These are phyloP conservation scores for Salix dunnii DNA, from an alignment of 345 rosid genomes.

Conservation along the genomic window DNA sequence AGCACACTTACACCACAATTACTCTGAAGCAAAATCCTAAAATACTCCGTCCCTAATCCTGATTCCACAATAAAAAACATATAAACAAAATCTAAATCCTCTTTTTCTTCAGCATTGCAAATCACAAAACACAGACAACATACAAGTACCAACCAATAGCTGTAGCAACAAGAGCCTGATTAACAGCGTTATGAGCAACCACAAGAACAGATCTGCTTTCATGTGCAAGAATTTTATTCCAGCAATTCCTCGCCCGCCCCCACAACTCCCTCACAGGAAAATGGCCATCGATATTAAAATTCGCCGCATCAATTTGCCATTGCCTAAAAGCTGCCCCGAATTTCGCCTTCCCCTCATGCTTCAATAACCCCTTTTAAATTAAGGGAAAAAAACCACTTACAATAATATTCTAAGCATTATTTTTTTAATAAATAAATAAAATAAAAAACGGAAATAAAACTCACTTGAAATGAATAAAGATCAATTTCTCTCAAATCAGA, in stretches of 20 bases:
- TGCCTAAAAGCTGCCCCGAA: slow-evolving; percentile 70
- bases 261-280: slow-evolving; percentile 89
- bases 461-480: slow-evolving; percentile 83
- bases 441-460: not conserved
- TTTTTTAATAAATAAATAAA: not conserved
- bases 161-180: slow-evolving; percentile 86
- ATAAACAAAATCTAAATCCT: not conserved
- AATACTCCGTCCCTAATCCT: slow-evolving; percentile 82
- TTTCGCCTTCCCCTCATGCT: slow-evolving; percentile 77
- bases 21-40: slow-evolving; percentile 85
- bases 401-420: not conserved
- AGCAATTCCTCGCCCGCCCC: slow-evolving; percentile 70
- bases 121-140: slow-evolving; percentile 1
- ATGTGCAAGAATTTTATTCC: slow-evolving; percentile 65
- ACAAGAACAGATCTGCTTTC: slow-evolving; percentile 81
- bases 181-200: slow-evolving; percentile 96
- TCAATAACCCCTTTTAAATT: slow-evolving; percentile 60
- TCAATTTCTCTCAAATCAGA: slow-evolving; percentile 85
- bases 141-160: slow-evolving; percentile 56
- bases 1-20: slow-evolving; percentile 92
- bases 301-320: slow-evolving; percentile 82
- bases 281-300: slow-evolving; percentile 79
- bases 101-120: too few relatives aligned
- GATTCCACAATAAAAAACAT: slow-evolving; percentile 9
- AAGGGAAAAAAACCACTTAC: not conserved